Percentiles rank a stretch among this genome's conserved stretches.
Conservation (phyloP, 306 rosid genomes). For the Arachis hypogaea region DNA sequence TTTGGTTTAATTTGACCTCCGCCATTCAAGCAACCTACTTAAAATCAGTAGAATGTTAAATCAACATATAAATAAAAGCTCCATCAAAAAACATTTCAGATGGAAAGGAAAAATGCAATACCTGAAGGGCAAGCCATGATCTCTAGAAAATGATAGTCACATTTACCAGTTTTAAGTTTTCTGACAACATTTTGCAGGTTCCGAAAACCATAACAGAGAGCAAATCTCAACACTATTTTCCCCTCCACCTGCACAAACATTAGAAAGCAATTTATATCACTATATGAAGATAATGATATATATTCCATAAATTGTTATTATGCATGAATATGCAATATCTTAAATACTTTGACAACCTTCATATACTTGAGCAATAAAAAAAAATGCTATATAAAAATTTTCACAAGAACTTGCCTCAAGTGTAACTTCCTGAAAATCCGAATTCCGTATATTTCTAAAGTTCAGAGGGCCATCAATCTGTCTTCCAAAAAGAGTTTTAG, state of each 20-base stretch:
- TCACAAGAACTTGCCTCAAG: no score
- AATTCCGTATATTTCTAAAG: no score
- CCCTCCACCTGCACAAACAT: slow-evolving; percentile 74
- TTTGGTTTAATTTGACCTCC: slow-evolving; percentile 93
- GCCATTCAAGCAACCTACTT: slow-evolving; percentile 93
- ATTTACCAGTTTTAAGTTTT: slow-evolving; percentile 75
- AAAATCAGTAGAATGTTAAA: background rate
- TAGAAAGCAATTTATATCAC: background rate
- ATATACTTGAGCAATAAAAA: no score
- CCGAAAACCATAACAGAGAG: slow-evolving; percentile 91
- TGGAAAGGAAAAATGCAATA: slow-evolving; percentile 25
- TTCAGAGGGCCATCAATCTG: no score
- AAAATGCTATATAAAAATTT: no score
- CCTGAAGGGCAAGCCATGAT: slow-evolving; percentile 99
- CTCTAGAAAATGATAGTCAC: slow-evolving; percentile 86
- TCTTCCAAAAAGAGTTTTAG: no score
- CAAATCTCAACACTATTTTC: slow-evolving; percentile 69
- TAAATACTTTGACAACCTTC: no score
- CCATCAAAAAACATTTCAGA: slow-evolving; percentile 24
- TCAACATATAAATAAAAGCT: background rate
- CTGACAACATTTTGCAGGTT: slow-evolving; percentile 85
- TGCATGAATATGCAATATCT: no score
- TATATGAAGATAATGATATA: no score
- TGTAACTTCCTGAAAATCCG: no score
- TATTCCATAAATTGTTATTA: no score